phyloP scores from a whole-genome alignment of 208 protist species.

The Crithidia brevicula region DNA sequence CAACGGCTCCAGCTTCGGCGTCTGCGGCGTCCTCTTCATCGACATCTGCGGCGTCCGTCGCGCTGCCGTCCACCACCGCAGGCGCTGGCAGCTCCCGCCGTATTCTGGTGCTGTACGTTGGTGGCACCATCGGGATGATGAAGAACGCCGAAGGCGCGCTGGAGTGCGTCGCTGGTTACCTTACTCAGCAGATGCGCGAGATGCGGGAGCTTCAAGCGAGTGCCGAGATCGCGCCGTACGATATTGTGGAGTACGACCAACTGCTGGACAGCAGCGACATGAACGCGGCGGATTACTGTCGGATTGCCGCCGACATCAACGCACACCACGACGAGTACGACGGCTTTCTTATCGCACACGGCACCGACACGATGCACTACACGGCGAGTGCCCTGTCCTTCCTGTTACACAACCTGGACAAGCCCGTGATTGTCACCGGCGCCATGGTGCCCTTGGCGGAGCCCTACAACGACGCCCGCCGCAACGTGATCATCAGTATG shows the following conservation, averaged over 20 bases:
- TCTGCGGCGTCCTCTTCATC: neutral
- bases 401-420: conserved; percentile 95
- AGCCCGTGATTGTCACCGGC: conserved; percentile 97
- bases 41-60: neutral
- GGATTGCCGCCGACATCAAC: conserved; percentile 74
- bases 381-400: conserved; percentile 96
- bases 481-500: conserved; percentile 85
- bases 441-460: conserved; percentile 93
- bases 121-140: conserved; percentile 92
- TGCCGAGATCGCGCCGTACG: conserved; percentile 61
- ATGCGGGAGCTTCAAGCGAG: conserved; percentile 63
- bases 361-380: conserved; percentile 98
- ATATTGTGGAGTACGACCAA: conserved; percentile 80
- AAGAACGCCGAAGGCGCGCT: conserved; percentile 65
- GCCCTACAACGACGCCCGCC: conserved; percentile 87
- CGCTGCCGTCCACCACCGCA: conserved; percentile 11
- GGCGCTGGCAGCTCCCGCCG: conserved; percentile 20
- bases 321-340: conserved; percentile 93
- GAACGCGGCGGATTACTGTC: conserved; percentile 70
- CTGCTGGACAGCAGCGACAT: conserved; percentile 91
- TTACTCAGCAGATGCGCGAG: conserved; percentile 62
- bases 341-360: conserved; percentile 97
- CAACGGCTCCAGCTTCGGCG: no score
- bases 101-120: conserved; percentile 87
- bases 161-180: conserved; percentile 68